Conservation (phyloP, 139 green algal genomes). For the Nannochloris sp. region DNA sequence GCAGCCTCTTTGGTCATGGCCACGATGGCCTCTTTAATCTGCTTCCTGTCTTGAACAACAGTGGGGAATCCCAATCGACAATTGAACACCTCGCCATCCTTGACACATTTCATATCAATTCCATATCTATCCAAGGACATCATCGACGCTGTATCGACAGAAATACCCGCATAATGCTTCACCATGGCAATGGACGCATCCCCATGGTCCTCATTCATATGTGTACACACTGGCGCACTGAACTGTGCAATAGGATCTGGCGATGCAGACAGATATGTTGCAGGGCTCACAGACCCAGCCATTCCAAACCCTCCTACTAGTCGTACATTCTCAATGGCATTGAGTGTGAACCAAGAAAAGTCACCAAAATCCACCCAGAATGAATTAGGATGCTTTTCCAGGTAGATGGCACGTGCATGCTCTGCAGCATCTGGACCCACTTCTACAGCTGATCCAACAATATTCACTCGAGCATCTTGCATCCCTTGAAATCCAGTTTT, state of each 20-base stretch:
- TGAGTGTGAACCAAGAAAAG: conserved; percentile 55
- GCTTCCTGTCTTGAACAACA: conserved; percentile 46
- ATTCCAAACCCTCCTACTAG: conserved; percentile 67
- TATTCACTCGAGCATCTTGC: conserved; percentile 50
- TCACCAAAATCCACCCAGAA: conserved; percentile 82
- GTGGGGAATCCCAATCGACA: conserved; percentile 45
- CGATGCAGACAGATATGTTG: conserved; percentile 43
- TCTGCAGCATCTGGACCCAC: conserved; percentile 34
- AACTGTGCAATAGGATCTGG: conserved; percentile 68
- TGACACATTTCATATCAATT: conserved; percentile 36
- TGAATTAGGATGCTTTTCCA: conserved; percentile 57
- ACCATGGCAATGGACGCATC: conserved; percentile 51
- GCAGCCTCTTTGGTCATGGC: conserved; percentile 51
- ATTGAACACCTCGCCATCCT: conserved; percentile 28
- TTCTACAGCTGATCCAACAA: conserved; percentile 39
- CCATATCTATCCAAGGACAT: conserved; percentile 62
- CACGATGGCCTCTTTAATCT: conserved; percentile 61
- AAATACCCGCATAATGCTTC: conserved; percentile 43
- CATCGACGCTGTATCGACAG: conserved; percentile 42
- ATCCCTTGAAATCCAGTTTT: conserved; percentile 50
- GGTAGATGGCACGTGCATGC: conserved; percentile 39
- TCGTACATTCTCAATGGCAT: conserved; percentile 30
- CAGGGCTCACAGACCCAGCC: conserved; percentile 28
- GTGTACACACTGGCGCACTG: conserved; percentile 48
- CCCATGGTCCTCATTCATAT: conserved; percentile 63